Percentiles rank a stretch among this genome's conserved stretches.
Conservation (phyloP, 495 filamentous ascomycete genomes). For the Aspergillus campestris region DNA sequence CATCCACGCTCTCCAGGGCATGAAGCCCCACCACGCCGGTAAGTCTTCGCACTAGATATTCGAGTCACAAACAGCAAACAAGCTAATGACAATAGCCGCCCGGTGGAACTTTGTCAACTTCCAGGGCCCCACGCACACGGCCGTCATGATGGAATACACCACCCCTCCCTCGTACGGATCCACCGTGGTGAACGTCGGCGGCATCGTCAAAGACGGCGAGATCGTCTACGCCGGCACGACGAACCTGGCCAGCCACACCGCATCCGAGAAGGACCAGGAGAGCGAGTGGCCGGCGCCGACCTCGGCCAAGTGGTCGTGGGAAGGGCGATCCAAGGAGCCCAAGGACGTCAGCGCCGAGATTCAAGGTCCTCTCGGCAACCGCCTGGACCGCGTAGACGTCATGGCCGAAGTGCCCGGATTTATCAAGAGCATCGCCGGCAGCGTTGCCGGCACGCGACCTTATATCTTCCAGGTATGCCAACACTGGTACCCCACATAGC, state of each 20-base stretch:
- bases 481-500: background rate
- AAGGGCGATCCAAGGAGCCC: constrained; percentile 67
- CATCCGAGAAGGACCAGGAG: constrained; percentile 57
- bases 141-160: constrained; percentile 90
- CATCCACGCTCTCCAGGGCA: constrained; percentile 81
- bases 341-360: constrained; percentile 60
- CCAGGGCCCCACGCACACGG: constrained; percentile 77
- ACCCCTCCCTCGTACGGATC: constrained; percentile 93
- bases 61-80: constrained; percentile 4
- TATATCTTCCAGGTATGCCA: constrained; percentile 86
- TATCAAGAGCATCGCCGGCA: constrained; percentile 84
- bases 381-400: constrained; percentile 81
- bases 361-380: constrained; percentile 58
- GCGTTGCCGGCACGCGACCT: constrained; percentile 81
- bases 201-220: constrained; percentile 69
- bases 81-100: constrained; percentile 46
- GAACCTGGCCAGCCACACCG: constrained; percentile 57
- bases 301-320: constrained; percentile 67
- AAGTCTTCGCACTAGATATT: constrained; percentile 13
- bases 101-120: constrained; percentile 93
- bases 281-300: constrained; percentile 88
- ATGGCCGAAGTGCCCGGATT: constrained; percentile 95
- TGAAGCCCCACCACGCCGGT: constrained; percentile 98
- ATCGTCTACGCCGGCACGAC: constrained; percentile 63
- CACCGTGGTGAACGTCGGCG: constrained; percentile 78